Percentiles rank a stretch among this genome's conserved stretches.
These are phyloP conservation scores for Galium porrigens DNA, from an alignment of 305 asterid genomes.

Conservation along the genomic window DNA sequence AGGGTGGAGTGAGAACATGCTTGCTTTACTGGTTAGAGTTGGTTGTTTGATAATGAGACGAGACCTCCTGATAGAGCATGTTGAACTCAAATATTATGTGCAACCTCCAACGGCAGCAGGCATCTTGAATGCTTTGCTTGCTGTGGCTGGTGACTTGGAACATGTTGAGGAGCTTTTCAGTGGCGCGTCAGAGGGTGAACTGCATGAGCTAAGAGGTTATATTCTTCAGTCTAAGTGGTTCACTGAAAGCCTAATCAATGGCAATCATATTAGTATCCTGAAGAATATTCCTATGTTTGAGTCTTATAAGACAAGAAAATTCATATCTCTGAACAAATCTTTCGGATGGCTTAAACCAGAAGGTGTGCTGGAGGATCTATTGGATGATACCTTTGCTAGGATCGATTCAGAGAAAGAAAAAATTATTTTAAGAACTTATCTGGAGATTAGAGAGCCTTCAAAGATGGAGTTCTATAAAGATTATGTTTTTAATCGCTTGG, in stretches of 20 bases:
- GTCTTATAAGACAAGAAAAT: slow-evolving; percentile 67
- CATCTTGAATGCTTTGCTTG: slow-evolving; percentile 56
- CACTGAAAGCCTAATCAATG: slow-evolving; percentile 41
- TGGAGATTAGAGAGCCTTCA: slow-evolving; percentile 63
- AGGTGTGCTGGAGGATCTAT: slow-evolving; percentile 44
- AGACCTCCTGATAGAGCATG: slow-evolving; percentile 61
- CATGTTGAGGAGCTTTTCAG: slow-evolving; percentile 51
- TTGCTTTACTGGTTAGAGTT: slow-evolving; percentile 46
- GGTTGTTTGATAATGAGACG: slow-evolving; percentile 79
- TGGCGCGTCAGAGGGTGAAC: slow-evolving; percentile 61
- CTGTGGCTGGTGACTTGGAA: slow-evolving; percentile 40
- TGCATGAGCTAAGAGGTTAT: slow-evolving; percentile 79
- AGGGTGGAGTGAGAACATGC: slow-evolving; percentile 96
- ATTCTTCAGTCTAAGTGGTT: slow-evolving; percentile 96
- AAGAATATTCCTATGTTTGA: slow-evolving; percentile 90
- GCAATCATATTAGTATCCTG: slow-evolving; percentile 42
- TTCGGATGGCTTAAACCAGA: slow-evolving; percentile 80
- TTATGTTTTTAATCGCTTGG: slow-evolving; percentile 54
- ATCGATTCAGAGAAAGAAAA: slow-evolving; percentile 75
- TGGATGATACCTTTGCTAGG: slow-evolving; percentile 71
- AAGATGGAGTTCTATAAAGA: slow-evolving; percentile 55
- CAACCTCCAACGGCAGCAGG: slow-evolving; percentile 75
- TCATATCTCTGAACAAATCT: slow-evolving; percentile 54
- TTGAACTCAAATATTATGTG: slow-evolving; percentile 54
- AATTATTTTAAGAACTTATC: slow-evolving; percentile 45